These are phyloP conservation scores for Ricinus communis DNA, from an alignment of 345 rosid genomes.

Conservation along the genomic window DNA sequence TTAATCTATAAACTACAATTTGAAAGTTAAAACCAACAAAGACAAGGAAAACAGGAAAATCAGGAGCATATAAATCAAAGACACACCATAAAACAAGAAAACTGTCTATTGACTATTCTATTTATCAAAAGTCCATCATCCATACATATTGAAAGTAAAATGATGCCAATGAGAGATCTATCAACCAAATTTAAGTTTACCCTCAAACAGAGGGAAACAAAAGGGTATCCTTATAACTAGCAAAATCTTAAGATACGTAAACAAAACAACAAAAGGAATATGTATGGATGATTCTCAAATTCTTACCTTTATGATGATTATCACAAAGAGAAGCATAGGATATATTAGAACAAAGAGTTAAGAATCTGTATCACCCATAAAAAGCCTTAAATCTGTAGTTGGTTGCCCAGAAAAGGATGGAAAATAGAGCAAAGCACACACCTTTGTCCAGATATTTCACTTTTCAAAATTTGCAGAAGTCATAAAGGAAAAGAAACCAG, in stretches of 20 bases:
- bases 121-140: background rate
- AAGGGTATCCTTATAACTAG: background rate
- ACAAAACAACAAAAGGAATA: constrained; percentile 6
- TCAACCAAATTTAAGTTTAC: background rate
- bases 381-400: constrained; percentile 4
- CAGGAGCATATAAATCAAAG: constrained; percentile 26
- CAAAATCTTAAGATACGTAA: background rate
- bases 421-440: background rate
- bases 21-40: constrained; percentile 19
- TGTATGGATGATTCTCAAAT: constrained; percentile 7
- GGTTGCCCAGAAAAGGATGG: constrained; percentile 3
- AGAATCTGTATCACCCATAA: constrained; percentile 3
- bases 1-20: constrained; percentile 19
- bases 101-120: constrained; percentile 8
- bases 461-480: background rate
- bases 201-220: background rate
- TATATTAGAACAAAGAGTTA: constrained; percentile 15
- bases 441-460: background rate
- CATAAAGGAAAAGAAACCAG: background rate
- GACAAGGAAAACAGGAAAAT: constrained; percentile 26
- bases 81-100: constrained; percentile 38
- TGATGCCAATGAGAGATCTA: constrained; percentile 17
- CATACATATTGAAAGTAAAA: background rate
- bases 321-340: constrained; percentile 19
- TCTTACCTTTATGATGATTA: constrained; percentile 26